A percentile compares a stretch with the other conserved stretches of the same genome.
Conservation (phyloP, 768 basidiomycete genomes). For the Roridomyces roridus region DNA sequence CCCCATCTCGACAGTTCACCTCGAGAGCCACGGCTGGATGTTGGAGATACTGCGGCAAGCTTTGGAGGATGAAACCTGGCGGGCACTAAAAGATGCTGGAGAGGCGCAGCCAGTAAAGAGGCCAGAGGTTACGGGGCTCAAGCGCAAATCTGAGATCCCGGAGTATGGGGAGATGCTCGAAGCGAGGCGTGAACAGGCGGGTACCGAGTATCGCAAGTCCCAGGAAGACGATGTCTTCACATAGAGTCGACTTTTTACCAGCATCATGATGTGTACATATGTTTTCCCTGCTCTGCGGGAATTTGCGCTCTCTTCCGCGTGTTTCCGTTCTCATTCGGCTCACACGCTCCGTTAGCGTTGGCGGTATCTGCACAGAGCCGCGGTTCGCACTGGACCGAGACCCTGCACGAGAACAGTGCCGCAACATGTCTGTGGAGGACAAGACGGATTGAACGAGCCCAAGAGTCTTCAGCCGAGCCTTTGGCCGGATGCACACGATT, state of each 20-base stretch:
- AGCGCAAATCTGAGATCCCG: constrained; percentile 8
- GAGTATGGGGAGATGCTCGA: constrained; percentile 3
- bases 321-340: too few relatives aligned
- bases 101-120: neutral
- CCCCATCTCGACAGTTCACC: constrained; percentile 1
- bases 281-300: too few relatives aligned
- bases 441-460: too few relatives aligned
- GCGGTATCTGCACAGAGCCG: too few relatives aligned
- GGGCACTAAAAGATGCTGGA: constrained; percentile 6
- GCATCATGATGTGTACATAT: too few relatives aligned
- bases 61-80: constrained; percentile 4
- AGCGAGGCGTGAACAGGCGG: constrained; percentile 2
- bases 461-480: too few relatives aligned
- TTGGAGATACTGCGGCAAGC: neutral
- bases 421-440: too few relatives aligned
- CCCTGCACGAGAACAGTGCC: too few relatives aligned
- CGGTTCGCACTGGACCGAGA: too few relatives aligned
- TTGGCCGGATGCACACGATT: too few relatives aligned
- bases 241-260: constrained; percentile 1
- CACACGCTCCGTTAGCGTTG: too few relatives aligned
- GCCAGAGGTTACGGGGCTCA: neutral
- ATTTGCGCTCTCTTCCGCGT: too few relatives aligned
- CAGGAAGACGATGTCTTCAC: constrained; percentile 1
- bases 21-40: constrained; percentile 9
- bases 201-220: neutral